Conservation (phyloP, 78 protist species). For the Isochrysis galbana region DNA sequence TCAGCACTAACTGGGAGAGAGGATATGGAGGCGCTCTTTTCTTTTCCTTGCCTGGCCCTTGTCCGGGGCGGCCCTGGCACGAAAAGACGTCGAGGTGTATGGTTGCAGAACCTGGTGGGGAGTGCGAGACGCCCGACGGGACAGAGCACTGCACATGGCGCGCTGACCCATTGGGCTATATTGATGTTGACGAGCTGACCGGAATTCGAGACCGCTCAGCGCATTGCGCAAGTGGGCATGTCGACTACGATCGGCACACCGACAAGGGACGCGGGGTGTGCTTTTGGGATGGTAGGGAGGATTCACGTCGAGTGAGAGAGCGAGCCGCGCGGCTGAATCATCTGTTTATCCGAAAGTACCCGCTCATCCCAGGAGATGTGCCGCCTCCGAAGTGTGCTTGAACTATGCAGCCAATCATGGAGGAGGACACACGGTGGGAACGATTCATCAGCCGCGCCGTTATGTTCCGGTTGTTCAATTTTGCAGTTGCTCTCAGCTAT, state of each 20-base stretch:
- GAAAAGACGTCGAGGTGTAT: background rate
- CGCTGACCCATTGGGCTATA: background rate
- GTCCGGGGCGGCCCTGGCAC: background rate
- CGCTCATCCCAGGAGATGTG: background rate
- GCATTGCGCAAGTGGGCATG: background rate
- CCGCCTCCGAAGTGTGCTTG: background rate
- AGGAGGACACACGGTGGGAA: too few species aligned
- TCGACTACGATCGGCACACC: background rate
- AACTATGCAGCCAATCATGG: too few species aligned
- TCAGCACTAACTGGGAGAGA: too few species aligned
- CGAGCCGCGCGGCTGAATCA: background rate
- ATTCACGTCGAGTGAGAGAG: background rate
- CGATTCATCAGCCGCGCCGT: too few species aligned
- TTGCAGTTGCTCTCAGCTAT: too few species aligned
- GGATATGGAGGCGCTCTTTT: background rate
- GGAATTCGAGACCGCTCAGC: background rate
- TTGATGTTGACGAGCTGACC: background rate
- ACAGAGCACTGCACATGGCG: background rate
- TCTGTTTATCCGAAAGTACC: background rate
- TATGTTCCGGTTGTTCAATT: too few species aligned
- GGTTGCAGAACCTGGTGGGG: background rate
- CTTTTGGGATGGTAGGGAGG: background rate
- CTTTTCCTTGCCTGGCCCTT: background rate
- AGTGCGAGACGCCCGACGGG: background rate
- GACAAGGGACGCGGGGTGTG: background rate